A percentile compares a stretch with the other conserved stretches of the same genome.
Evolutionary conservation across 176 grass and related monocot species (phyloP).

Genomic region (Paspalum notatum): DNA sequence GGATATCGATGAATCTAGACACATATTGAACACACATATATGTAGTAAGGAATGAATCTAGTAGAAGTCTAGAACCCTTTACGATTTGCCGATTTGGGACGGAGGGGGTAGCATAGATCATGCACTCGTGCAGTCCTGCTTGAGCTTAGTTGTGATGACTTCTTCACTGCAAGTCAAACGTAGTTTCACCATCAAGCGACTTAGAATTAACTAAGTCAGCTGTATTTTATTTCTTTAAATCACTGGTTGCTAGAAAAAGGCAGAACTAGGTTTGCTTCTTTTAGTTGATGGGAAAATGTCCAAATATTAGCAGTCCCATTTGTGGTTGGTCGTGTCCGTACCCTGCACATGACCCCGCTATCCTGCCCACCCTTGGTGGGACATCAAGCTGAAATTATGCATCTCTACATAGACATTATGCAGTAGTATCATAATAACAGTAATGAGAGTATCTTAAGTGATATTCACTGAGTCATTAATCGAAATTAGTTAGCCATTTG

Average conservation of each 20-base stretch:
- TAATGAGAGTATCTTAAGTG: neutral
- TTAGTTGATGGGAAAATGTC: neutral
- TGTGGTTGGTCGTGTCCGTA: neutral
- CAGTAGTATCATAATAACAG: constrained; percentile 14
- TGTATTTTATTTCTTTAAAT: constrained; percentile 5
- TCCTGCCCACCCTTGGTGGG: neutral
- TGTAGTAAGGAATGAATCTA: no score
- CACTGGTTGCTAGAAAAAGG: constrained; percentile 11
- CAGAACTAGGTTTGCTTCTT: neutral
- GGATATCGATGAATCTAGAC: no score
- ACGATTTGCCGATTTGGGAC: no score
- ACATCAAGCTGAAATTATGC: neutral
- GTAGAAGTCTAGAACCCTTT: no score
- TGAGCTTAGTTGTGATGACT: constrained; percentile 5
- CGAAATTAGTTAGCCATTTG: neutral
- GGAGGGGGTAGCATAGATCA: neutral
- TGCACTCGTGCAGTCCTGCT: neutral
- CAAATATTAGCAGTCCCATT: neutral
- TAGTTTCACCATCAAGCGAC: neutral
- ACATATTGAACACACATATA: no score
- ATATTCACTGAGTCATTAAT: constrained; percentile 9
- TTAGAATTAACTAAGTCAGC: neutral
- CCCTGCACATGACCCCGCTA: neutral
- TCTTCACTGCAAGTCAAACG: neutral
- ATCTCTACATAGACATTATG: neutral